Evolutionary conservation across 2,329 filamentous ascomycete species (phyloP), one percentile per base, ranked within the genome.

Genomic region (Penicillium concentricum): DNA sequence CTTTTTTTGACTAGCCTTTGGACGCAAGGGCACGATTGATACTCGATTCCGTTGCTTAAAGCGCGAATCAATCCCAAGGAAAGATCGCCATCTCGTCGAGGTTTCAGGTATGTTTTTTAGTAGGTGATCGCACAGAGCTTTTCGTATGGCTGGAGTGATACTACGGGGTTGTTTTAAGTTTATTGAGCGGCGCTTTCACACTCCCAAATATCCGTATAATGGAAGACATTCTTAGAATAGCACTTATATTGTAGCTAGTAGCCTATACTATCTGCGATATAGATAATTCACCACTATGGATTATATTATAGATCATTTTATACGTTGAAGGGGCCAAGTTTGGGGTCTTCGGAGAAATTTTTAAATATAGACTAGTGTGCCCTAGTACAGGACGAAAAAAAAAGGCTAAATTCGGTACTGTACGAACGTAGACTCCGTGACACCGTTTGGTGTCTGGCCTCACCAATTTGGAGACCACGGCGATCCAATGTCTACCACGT

Each of bases 1-100:
- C 34, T 53, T 53, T 53, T 32, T 53, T 46, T 5, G 51, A 47
- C 51, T 18, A 54, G 12, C 24, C n/a, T 54, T 47, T 54, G n/a
- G 26, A 38, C 6, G 18, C 10, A 34, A 47, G 43, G n/a, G 51
- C 24, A 38, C 45, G 26, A 39, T 35, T 54, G 13, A 54, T 10
- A 18, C 24, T 54, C 4, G 43, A 54, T 32, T 54, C 42, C 32
- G 22, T 32, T 43, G 46, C 15, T 35, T 41, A 26, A 37, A 43
- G 15, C n/a, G n/a, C n/a, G n/a, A n/a, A 35, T 24, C 28, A 24
- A 34, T 54, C 28, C 39, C 38, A 41, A 5, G 37, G 13, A 42
- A 54, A 54, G 10, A 54, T 4, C 4, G 20, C 51, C 20, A 54
- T 54, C 37, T 54, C 37, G 18, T 49, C 20, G 20, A 54, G 30